A percentile compares a stretch with the other conserved stretches of the same genome.
These are phyloP conservation scores for Teratosphaeria destructans DNA, from an alignment of 2,329 filamentous ascomycete genomes.

Conservation along the genomic window DNA sequence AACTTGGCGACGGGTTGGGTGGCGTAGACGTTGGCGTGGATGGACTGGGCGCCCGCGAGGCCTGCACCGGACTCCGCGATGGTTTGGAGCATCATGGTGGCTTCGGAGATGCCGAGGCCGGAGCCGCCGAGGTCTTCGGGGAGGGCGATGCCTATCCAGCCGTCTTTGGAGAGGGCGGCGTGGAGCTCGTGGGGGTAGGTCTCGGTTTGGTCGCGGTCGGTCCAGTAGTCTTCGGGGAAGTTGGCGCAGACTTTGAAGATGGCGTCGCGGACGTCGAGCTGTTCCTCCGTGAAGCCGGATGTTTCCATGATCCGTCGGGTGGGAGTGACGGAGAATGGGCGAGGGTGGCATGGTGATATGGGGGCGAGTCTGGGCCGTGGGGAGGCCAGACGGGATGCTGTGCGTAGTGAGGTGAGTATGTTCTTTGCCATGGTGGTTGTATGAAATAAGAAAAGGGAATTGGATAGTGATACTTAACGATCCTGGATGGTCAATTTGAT, in stretches of 20 bases:
- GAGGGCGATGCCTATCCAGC: conserved; percentile 73
- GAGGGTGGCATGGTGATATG: background rate
- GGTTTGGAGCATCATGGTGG: conserved; percentile 80
- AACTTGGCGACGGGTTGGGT: conserved; percentile 68
- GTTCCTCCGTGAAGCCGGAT: conserved; percentile 61
- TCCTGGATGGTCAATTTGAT: background rate
- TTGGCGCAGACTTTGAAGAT: conserved; percentile 57
- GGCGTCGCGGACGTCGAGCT: conserved; percentile 62
- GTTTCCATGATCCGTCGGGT: conserved; percentile 50
- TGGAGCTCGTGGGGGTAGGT: conserved; percentile 68
- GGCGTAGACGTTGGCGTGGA: conserved; percentile 58
- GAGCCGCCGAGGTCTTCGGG: conserved; percentile 65
- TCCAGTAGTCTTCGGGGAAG: conserved; percentile 70
- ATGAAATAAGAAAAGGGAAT: background rate
- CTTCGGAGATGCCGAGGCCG: conserved; percentile 68
- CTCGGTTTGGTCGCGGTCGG: conserved; percentile 58
- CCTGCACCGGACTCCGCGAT: conserved; percentile 54
- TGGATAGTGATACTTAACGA: background rate
- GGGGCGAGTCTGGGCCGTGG: background rate
- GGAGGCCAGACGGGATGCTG: background rate
- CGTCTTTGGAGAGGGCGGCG: conserved; percentile 59
- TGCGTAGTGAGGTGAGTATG: background rate
- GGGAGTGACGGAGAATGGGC: conserved; percentile 24
- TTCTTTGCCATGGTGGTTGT: background rate
- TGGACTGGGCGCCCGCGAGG: conserved; percentile 55